Evolutionary conservation across 2,329 filamentous ascomycete species (phyloP), one percentile per base, ranked within the genome.

Genomic region (Fusarium avenaceum): DNA sequence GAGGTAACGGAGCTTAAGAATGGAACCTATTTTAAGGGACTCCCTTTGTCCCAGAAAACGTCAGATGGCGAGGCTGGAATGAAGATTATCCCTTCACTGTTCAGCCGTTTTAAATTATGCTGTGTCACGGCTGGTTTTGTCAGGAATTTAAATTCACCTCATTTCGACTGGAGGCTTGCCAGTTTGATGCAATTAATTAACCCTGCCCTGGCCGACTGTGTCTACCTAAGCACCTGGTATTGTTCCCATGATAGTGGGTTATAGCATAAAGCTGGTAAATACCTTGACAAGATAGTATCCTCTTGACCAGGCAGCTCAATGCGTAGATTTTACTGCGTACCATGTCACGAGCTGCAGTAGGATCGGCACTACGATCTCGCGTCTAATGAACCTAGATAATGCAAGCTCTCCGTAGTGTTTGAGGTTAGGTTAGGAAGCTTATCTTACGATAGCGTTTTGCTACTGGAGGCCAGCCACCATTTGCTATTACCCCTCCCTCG

Each of bases 51-150:
- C 39, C 24, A 48, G 32, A 63, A 63, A 67, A 59, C 49, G 66
- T 70, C 66, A 69, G 52, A 47, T 49, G 56, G 50, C 49, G 35
- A 49, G 22, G 44, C 50, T 70, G 66, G 66, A 69, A 70, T 69
- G 66, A 47, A 67, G 52, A 56, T 67, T 61, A 60, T 54, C 56
- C 58, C 61, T 69, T 44, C 35, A 24, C 58, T 50, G 38, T 38
- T 42, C 33, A 32, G 57, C 49, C 57, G 43, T 67, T 69, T 52
- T 51, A 44, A 49, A 58, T 67, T 56, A 38, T 44, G 53, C 38
- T 39, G 15, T 26, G 11, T 26, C 32, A 67, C 67, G 43, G 50
- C 48, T 69, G 57, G 48, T 30, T 44, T 43, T 43, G 38, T 35
- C 38, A 51, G 42, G 62, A 69, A 70, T 70, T 67, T 45, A 39